Percentiles rank a stretch among this genome's conserved stretches.
phyloP scores from a whole-genome alignment of 148 eudicot genomes.

The Rhododendron ovatum region DNA sequence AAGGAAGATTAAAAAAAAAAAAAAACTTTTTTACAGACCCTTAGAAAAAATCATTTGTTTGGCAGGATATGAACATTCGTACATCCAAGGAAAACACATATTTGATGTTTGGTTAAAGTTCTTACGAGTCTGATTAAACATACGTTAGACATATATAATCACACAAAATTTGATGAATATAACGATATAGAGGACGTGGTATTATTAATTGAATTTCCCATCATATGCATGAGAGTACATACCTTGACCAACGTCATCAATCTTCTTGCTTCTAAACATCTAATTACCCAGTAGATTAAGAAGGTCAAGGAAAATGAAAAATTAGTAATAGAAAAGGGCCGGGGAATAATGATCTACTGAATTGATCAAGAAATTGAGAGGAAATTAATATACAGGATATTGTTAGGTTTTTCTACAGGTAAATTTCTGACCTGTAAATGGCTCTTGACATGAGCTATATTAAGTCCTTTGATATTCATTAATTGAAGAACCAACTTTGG shows the following conservation, averaged over 20 bases:
- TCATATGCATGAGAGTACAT: background rate
- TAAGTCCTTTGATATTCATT: constrained; percentile 77
- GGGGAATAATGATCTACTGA: background rate
- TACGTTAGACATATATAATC: too few species aligned
- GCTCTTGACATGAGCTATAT: constrained; percentile 92
- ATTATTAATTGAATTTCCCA: too few species aligned
- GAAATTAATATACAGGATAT: background rate
- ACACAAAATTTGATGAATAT: background rate
- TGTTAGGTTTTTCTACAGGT: background rate
- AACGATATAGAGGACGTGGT: background rate
- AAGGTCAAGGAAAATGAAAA: background rate
- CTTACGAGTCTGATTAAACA: too few species aligned
- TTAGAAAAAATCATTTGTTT: too few species aligned
- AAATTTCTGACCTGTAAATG: constrained; percentile 63
- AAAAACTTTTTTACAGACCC: too few species aligned
- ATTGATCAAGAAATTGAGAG: background rate
- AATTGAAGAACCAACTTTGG: constrained; percentile 83
- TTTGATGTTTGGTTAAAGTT: too few species aligned
- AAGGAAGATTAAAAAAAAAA: background rate
- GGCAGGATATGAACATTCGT: too few species aligned
- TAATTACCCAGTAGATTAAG: constrained; percentile 16
- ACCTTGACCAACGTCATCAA: constrained; percentile 56
- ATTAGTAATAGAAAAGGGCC: background rate
- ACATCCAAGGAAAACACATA: too few species aligned
- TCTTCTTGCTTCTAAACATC: constrained; percentile 80